Evolutionary conservation across 352 stramenopile species (phyloP), one percentile per base, ranked within the genome.

Genomic region (Proteromonas lacertae): DNA sequence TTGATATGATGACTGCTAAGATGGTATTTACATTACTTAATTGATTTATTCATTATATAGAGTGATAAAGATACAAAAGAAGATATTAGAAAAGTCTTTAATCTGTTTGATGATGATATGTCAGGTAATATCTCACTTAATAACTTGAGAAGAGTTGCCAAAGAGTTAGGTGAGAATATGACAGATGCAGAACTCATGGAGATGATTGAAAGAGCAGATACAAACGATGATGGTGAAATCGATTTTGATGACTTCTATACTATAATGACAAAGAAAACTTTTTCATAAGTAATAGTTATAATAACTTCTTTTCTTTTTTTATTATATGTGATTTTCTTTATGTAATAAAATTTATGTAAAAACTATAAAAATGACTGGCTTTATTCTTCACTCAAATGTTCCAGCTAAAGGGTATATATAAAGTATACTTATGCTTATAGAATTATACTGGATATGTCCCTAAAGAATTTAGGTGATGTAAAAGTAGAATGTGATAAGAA

Each of bases 151-250:
- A 64, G 78, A 29, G 80, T 93, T 26, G 77, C 78, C 2, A 89
- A 88, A 44, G n/a, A n/a, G n/a, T n/a, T n/a, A n/a, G n/a, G n/a
- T n/a, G n/a, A n/a, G n/a, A n/a, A n/a, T n/a, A n/a, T 78, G 92
- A 48, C 44, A 51, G 78, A 93, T 57, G 75, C 83, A 33, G 80
- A 94, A 52, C 56, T 94, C 28, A 62, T 90, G 43, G 80, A 93
- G 48, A 94, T 94, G 80, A 94, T 94, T 50, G 77, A 93, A 46
- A 62, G 86, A 34, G 80, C 80, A 17, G 78, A 92, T 46, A 64
- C 62, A 6, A 77, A 92, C 52, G 60, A 75, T 29, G 80, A 93
- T 51, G 76, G 78, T 19, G 73, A 91, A 56, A 90, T 94, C 55
- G 84, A 72, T 51, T 57, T 77, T 34, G 73, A 91, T 33, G 79